These are phyloP conservation scores for Ceratobasidium sp. DNA, from an alignment of 1,284 basidiomycete genomes.

Conservation along the genomic window DNA sequence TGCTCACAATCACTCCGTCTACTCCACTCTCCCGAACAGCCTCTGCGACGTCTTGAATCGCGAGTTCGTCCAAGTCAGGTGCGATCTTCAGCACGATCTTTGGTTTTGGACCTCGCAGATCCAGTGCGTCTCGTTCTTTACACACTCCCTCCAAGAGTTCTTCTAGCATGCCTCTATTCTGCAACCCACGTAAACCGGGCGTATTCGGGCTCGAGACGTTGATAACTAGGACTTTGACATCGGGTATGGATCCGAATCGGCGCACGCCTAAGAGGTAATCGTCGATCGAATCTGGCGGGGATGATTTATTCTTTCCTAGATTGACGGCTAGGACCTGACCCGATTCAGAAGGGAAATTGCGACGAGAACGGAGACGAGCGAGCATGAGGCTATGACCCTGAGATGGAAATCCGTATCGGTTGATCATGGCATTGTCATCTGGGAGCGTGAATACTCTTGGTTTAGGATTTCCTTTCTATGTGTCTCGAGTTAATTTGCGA, in stretches of 20 bases:
- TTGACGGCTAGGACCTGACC: slow-evolving; percentile 89
- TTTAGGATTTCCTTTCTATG: slow-evolving; percentile 91
- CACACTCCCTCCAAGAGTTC: slow-evolving; percentile 77
- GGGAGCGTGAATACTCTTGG: slow-evolving; percentile 92
- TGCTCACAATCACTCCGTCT: slow-evolving; percentile 97
- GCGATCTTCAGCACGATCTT: slow-evolving; percentile 93
- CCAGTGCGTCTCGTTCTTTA: slow-evolving; percentile 74
- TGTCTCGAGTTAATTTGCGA: too few relatives aligned
- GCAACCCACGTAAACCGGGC: slow-evolving; percentile 89
- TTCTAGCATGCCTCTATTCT: slow-evolving; percentile 78
- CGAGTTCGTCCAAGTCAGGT: slow-evolving; percentile 83
- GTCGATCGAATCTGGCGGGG: slow-evolving; percentile 79
- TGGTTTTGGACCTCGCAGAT: slow-evolving; percentile 53
- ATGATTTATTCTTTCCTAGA: slow-evolving; percentile 95
- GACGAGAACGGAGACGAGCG: slow-evolving; percentile 74
- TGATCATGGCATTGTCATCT: slow-evolving; percentile 86
- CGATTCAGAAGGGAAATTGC: slow-evolving; percentile 62
- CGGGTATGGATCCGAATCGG: slow-evolving; percentile 86
- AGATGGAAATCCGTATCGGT: slow-evolving; percentile 98
- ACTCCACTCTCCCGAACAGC: slow-evolving; percentile 78
- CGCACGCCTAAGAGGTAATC: slow-evolving; percentile 89
- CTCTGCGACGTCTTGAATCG: slow-evolving; percentile 85
- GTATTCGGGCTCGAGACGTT: slow-evolving; percentile 99
- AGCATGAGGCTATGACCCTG: slow-evolving; percentile 87
- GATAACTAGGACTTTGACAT: slow-evolving; percentile 80